phyloP scores from a whole-genome alignment of 208 protist genomes.

The Leishmania braziliensis region DNA sequence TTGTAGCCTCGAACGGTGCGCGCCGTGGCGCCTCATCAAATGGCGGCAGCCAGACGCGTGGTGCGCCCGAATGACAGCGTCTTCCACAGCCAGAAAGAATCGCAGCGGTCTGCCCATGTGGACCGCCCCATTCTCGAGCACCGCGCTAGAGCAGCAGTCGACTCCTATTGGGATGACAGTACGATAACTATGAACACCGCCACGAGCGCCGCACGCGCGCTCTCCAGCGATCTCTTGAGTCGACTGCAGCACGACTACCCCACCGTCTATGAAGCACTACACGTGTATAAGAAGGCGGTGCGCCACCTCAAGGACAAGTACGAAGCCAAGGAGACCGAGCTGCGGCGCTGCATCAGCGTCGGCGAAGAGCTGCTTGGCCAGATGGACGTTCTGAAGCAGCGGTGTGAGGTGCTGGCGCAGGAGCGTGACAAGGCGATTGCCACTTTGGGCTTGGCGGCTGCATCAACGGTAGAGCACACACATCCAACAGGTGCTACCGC shows the following conservation, averaged over 20 bases:
- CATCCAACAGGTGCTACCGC: background rate
- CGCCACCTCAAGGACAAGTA: slow-evolving; percentile 50
- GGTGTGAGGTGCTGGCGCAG: slow-evolving; percentile 45
- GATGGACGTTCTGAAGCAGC: slow-evolving; percentile 58
- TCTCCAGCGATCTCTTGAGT: slow-evolving; percentile 17
- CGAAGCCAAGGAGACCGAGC: slow-evolving; percentile 69
- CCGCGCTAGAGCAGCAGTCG: background rate
- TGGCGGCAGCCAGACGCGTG: background rate
- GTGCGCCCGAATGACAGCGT: background rate
- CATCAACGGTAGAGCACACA: slow-evolving; percentile 1
- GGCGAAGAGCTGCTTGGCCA: slow-evolving; percentile 76
- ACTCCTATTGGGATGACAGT: background rate
- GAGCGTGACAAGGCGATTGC: slow-evolving; percentile 54
- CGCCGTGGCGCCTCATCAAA: background rate
- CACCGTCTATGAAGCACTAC: slow-evolving; percentile 26
- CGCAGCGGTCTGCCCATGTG: background rate
- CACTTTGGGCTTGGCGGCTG: slow-evolving; percentile 2
- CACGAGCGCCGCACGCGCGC: background rate
- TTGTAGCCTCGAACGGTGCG: background rate
- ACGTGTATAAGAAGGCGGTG: slow-evolving; percentile 40
- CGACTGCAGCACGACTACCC: slow-evolving; percentile 29
- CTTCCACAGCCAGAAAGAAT: background rate
- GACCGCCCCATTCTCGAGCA: background rate
- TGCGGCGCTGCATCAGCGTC: slow-evolving; percentile 75
- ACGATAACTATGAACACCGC: background rate